phyloP scores from a whole-genome alignment of 192 early-diverging fungal genomes.

The Coemansia sp. region DNA sequence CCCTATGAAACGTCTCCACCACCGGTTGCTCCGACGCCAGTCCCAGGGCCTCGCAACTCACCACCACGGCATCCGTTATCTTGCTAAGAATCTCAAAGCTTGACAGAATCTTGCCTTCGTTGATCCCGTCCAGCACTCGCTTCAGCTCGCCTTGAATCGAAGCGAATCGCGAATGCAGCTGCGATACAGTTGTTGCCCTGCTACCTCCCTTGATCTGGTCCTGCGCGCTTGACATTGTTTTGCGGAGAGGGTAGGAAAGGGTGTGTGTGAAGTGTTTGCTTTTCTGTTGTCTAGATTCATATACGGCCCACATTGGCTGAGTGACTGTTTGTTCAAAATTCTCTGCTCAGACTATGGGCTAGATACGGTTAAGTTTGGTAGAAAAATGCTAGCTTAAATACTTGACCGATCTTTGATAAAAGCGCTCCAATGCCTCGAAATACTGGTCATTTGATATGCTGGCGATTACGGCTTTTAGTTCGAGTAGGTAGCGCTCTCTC shows the following conservation, averaged over 20 bases:
- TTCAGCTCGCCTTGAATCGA: conserved; percentile 67
- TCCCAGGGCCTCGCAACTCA: conserved; percentile 67
- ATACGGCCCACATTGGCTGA: too few species aligned
- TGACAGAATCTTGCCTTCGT: conserved; percentile 59
- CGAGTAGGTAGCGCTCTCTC: background rate
- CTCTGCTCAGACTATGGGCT: too few species aligned
- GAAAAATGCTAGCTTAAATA: too few species aligned
- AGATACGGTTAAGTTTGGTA: too few species aligned
- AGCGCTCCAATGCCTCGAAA: too few species aligned
- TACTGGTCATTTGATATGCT: too few species aligned
- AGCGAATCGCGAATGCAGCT: conserved; percentile 48
- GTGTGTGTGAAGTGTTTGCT: too few species aligned
- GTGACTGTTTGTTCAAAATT: too few species aligned
- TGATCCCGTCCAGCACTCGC: conserved; percentile 63
- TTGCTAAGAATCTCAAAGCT: conserved; percentile 71
- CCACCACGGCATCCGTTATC: conserved; percentile 64
- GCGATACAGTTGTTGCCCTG: conserved; percentile 22
- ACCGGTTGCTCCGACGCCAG: conserved; percentile 63
- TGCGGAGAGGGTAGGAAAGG: too few species aligned
- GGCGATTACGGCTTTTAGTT: too few species aligned
- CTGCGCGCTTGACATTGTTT: background rate
- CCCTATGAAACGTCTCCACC: conserved; percentile 59
- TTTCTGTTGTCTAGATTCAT: too few species aligned
- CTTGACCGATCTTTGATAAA: too few species aligned
- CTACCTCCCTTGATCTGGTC: background rate